phyloP scores from a whole-genome alignment of 805 yeast genomes.

The Lipomyces kockii region DNA sequence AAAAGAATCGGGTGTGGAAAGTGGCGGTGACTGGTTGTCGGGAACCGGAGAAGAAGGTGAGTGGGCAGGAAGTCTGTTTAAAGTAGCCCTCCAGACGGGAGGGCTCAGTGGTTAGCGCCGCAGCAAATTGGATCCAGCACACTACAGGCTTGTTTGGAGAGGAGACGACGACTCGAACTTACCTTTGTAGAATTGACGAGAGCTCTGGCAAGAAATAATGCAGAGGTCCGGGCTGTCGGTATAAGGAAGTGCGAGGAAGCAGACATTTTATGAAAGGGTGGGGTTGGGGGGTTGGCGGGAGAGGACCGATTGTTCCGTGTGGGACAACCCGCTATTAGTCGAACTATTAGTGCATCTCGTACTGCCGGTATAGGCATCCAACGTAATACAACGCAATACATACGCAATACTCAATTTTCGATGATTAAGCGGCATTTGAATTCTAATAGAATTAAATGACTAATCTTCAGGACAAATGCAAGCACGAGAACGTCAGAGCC shows the following conservation, averaged over 20 bases:
- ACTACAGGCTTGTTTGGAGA: neutral
- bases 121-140: neutral
- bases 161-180: neutral
- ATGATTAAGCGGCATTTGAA: neutral
- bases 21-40: slow-evolving; percentile 1
- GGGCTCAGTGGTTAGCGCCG: neutral
- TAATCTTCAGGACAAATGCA: neutral
- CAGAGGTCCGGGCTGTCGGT: neutral
- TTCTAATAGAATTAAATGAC: neutral
- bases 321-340: neutral
- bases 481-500: neutral
- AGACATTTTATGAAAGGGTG: neutral
- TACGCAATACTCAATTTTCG: too few relatives aligned
- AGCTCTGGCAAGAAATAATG: neutral
- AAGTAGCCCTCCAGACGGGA: neutral
- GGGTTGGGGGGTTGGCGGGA: neutral
- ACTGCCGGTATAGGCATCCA: neutral
- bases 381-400: too few relatives aligned
- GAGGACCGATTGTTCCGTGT: neutral
- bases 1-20: slow-evolving; percentile 1
- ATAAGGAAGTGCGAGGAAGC: neutral
- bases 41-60: neutral
- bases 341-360: neutral
- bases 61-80: neutral
- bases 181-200: neutral